Conservation (phyloP, 345 rosid species). For the Ricinus communis region DNA sequence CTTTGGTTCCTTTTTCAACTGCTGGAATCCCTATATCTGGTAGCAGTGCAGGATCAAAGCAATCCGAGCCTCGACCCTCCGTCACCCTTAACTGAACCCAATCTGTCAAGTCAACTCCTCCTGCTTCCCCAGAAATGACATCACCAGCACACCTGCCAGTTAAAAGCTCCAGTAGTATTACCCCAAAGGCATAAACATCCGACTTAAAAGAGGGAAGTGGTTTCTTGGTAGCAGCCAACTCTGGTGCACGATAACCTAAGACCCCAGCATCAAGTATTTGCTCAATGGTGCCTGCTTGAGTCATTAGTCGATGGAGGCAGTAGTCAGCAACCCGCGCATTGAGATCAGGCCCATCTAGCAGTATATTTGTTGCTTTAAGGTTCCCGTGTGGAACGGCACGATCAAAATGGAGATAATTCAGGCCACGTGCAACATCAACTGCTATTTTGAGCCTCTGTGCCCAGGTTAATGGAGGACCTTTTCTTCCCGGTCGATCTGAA, state of each 20-base stretch:
- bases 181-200: conserved; percentile 94
- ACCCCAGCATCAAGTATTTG: conserved; percentile 95
- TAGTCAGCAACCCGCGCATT: conserved; percentile 94
- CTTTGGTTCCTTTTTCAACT: conserved; percentile 85
- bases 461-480: conserved; percentile 83
- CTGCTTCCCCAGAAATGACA: conserved; percentile 75
- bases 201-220: conserved; percentile 92
- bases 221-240: conserved; percentile 83
- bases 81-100: conserved; percentile 71
- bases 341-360: conserved; percentile 86
- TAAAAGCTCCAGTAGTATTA: conserved; percentile 71
- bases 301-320: conserved; percentile 95
- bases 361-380: conserved; percentile 81
- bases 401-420: conserved; percentile 96
- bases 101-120: conserved; percentile 76
- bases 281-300: conserved; percentile 88
- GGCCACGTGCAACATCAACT: conserved; percentile 98
- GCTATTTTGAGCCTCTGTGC: conserved; percentile 80
- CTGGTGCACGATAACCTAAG: conserved; percentile 90
- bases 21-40: conserved; percentile 53
- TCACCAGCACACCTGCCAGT: conserved; percentile 95
- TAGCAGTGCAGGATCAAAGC: conserved; percentile 63
- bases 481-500: conserved; percentile 93
- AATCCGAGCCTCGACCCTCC: conserved; percentile 67
- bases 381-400: conserved; percentile 97